These are phyloP conservation scores for Cyberlindnera americana DNA, from an alignment of 805 yeast genomes.

Conservation along the genomic window DNA sequence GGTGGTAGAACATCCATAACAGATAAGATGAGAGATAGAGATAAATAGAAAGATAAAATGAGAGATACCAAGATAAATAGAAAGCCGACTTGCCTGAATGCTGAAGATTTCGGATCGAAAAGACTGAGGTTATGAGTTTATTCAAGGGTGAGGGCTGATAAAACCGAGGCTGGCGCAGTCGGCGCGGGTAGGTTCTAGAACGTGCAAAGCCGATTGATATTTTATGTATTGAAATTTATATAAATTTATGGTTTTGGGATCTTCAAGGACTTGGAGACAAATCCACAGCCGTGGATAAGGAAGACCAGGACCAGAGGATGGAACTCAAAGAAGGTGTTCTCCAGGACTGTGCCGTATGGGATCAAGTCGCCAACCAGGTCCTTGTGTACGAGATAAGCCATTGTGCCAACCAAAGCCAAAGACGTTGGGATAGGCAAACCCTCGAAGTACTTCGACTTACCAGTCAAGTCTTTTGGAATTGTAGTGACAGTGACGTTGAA, in stretches of 20 bases:
- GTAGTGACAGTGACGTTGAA: slow-evolving; percentile 92
- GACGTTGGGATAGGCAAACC: slow-evolving; percentile 96
- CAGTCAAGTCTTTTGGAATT: slow-evolving; percentile 83
- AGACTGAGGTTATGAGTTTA: too few species aligned
- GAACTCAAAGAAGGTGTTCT: slow-evolving; percentile 60
- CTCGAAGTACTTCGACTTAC: slow-evolving; percentile 90
- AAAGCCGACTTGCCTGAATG: too few species aligned
- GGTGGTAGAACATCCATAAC: slow-evolving; percentile 21
- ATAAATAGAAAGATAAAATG: too few species aligned
- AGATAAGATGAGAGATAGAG: too few species aligned
- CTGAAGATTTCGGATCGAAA: too few species aligned
- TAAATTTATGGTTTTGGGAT: slow-evolving; percentile 88
- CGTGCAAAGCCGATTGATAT: too few species aligned
- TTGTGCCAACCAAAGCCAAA: slow-evolving; percentile 62
- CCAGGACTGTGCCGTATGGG: slow-evolving; percentile 62
- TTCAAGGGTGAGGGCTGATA: too few species aligned
- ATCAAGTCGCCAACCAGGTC: slow-evolving; percentile 46
- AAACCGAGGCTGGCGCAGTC: too few species aligned
- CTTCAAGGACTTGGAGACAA: slow-evolving; percentile 85
- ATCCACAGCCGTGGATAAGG: slow-evolving; percentile 79
- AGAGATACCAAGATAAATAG: too few species aligned
- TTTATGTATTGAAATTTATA: too few species aligned
- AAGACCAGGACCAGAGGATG: slow-evolving; percentile 69
- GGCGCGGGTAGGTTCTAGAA: too few species aligned
- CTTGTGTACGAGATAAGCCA: slow-evolving; percentile 64